phyloP scores from a whole-genome alignment of 2,329 filamentous ascomycete species.

The Apiospora malaysiana region DNA sequence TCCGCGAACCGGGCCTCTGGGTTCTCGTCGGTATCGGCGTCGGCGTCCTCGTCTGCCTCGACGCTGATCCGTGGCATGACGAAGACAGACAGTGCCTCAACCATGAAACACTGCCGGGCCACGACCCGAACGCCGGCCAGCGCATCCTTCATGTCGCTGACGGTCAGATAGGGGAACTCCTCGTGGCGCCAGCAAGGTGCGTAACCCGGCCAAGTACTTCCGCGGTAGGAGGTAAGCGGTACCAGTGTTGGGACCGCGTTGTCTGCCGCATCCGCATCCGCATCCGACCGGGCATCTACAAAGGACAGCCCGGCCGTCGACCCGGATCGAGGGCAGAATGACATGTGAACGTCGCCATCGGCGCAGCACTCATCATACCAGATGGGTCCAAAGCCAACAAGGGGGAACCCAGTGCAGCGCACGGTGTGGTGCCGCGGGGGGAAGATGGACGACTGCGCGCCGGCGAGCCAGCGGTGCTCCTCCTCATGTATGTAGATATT shows the following conservation, averaged over 20 bases:
- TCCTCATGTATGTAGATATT: constrained; percentile 65
- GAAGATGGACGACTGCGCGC: constrained; percentile 48
- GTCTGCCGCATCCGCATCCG: constrained; percentile 21
- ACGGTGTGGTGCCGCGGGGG: constrained; percentile 53
- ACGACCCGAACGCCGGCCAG: constrained; percentile 51
- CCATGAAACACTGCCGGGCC: constrained; percentile 54
- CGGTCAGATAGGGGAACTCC: constrained; percentile 57
- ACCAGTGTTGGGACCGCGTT: neutral
- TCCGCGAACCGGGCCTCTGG: constrained; percentile 49
- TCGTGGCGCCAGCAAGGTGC: constrained; percentile 62
- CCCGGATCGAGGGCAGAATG: constrained; percentile 52
- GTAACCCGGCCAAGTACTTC: constrained; percentile 36
- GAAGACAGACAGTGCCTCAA: constrained; percentile 52
- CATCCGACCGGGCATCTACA: neutral
- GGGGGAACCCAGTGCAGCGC: constrained; percentile 58
- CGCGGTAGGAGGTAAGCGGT: neutral
- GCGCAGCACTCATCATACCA: constrained; percentile 55
- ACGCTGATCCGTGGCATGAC: constrained; percentile 47
- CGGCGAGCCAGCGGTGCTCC: constrained; percentile 55
- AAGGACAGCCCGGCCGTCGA: constrained; percentile 35
- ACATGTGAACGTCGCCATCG: constrained; percentile 47
- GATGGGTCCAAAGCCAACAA: constrained; percentile 54
- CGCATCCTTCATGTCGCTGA: constrained; percentile 51
- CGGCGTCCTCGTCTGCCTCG: constrained; percentile 31
- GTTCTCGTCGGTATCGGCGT: constrained; percentile 23